A percentile compares a stretch with the other conserved stretches of the same genome.
Evolutionary conservation across 768 basidiomycete species (phyloP).

Genomic region (Galerina marginata): DNA sequence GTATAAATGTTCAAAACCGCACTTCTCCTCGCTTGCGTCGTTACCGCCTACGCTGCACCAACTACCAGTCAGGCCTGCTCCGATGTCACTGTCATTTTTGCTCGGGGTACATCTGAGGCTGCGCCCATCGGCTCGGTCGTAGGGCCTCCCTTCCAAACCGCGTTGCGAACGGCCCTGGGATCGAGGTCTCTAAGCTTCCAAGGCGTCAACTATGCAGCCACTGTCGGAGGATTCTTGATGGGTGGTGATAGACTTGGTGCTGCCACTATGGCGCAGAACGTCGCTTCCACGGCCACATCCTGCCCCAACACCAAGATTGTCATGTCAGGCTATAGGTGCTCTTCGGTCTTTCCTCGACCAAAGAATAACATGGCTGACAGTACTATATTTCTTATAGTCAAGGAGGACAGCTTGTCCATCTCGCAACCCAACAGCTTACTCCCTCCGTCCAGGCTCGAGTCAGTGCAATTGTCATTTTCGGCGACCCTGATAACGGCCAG

Average conservation of each 20-base stretch:
- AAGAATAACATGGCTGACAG: background rate
- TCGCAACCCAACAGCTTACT: constrained; percentile 40
- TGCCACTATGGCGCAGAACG: constrained; percentile 39
- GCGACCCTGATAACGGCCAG: constrained; percentile 39
- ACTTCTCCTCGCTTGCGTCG: constrained; percentile 6
- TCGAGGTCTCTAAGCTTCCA: constrained; percentile 37
- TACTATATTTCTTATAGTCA: constrained; percentile 25
- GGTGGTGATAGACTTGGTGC: constrained; percentile 42
- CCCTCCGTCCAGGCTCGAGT: constrained; percentile 30
- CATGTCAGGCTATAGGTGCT: constrained; percentile 40
- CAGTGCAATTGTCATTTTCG: constrained; percentile 39
- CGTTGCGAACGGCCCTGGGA: constrained; percentile 33
- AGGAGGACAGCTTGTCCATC: constrained; percentile 44
- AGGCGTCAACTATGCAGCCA: constrained; percentile 43
- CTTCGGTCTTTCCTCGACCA: background rate
- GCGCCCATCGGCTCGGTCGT: constrained; percentile 40
- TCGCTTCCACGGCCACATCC: constrained; percentile 30
- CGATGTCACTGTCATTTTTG: constrained; percentile 41
- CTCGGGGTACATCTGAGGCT: constrained; percentile 41
- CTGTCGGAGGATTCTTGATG: constrained; percentile 39
- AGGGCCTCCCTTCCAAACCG: constrained; percentile 41
- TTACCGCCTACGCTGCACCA: background rate
- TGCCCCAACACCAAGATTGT: constrained; percentile 40
- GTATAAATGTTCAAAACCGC: constrained; percentile 12
- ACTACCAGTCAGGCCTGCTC: constrained; percentile 23